A percentile compares a stretch with the other conserved stretches of the same genome.
Conservation (phyloP, 352 stramenopile genomes). For the Globisporangium uncinulatum region DNA sequence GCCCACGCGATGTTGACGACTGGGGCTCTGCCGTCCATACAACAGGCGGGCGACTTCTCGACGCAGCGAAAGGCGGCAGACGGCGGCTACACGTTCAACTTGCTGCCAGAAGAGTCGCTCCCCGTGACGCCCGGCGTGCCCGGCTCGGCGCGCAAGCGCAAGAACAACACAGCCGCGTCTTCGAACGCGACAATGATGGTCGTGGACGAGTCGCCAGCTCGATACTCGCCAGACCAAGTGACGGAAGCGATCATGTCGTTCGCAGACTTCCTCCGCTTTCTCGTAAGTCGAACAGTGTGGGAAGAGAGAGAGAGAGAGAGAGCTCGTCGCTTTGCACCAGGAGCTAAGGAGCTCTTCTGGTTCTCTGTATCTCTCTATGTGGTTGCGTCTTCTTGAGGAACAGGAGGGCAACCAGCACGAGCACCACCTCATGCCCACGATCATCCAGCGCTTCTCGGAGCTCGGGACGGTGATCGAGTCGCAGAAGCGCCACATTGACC, state of each 20-base stretch:
- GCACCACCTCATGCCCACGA: conserved; percentile 66
- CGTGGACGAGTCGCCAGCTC: conserved; percentile 40
- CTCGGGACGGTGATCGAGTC: conserved; percentile 78
- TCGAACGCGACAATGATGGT: conserved; percentile 14
- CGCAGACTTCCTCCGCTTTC: conserved; percentile 75
- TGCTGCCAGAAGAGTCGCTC: conserved; percentile 38
- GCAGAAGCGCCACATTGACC: conserved; percentile 80
- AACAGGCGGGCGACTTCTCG: conserved; percentile 21
- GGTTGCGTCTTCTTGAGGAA: conserved; percentile 39
- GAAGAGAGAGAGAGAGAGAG: too few relatives aligned
- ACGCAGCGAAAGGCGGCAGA: conserved; percentile 23
- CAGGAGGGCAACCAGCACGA: conserved; percentile 75
- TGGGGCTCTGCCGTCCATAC: neutral
- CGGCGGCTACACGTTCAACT: conserved; percentile 46
- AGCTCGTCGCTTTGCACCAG: neutral
- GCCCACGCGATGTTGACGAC: neutral
- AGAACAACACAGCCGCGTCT: conserved; percentile 15
- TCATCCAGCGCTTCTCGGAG: conserved; percentile 73
- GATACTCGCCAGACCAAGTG: conserved; percentile 68
- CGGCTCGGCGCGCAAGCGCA: conserved; percentile 23
- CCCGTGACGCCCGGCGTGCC: conserved; percentile 13
- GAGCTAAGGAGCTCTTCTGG: conserved; percentile 29
- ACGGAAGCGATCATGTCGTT: conserved; percentile 79
- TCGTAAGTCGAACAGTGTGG: conserved; percentile 33
- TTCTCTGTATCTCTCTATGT: conserved; percentile 17